Conservation (phyloP, 257 asterid genomes). For the Solanum chiquidenum region DNA sequence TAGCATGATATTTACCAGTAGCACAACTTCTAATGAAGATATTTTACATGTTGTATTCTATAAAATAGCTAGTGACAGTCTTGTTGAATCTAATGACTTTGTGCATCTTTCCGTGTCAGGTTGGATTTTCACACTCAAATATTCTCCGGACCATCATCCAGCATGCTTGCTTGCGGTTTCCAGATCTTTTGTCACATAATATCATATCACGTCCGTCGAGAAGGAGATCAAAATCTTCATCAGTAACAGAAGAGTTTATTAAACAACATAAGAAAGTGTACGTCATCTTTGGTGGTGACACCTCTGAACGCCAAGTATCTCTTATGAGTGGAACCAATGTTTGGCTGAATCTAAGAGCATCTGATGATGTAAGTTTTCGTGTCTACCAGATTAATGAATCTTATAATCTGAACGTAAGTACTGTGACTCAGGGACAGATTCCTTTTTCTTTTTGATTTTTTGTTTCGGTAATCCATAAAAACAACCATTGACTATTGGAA, state of each 20-base stretch:
- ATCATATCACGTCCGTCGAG: constrained; percentile 34
- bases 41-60: not conserved
- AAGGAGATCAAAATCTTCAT: constrained; percentile 23
- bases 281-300: constrained; percentile 80
- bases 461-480: not conserved
- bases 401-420: not conserved
- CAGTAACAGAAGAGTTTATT: constrained; percentile 12
- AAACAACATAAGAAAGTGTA: constrained; percentile 40
- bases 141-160: constrained; percentile 66
- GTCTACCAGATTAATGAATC: not conserved
- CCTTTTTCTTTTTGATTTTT: not conserved
- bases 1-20: not conserved
- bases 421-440: not conserved
- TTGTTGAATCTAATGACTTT: not conserved
- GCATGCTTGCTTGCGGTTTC: constrained; percentile 82
- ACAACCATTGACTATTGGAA: not conserved
- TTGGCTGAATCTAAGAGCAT: constrained; percentile 80
- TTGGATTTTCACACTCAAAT: constrained; percentile 87
- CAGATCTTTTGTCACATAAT: constrained; percentile 31
- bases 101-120: constrained; percentile 23
- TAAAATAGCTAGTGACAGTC: not conserved
- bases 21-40: not conserved
- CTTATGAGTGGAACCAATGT: constrained; percentile 96
- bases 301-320: constrained; percentile 90
- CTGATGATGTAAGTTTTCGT: constrained; percentile 58